These are phyloP conservation scores for Scorias spongiosa DNA, from an alignment of 2,329 filamentous ascomycete species.

Conservation along the genomic window DNA sequence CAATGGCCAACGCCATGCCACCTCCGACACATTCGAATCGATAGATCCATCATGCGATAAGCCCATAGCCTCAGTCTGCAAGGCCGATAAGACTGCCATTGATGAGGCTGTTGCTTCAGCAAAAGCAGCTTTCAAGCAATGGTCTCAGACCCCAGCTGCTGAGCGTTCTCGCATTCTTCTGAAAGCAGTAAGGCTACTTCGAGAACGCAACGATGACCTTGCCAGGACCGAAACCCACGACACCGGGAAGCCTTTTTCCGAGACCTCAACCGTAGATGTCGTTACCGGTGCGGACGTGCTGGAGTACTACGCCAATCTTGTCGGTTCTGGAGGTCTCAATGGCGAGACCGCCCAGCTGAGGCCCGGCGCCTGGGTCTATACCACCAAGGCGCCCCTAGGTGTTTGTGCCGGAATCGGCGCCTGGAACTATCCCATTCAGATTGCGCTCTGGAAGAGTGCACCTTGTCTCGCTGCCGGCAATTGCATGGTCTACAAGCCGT, in stretches of 20 bases:
- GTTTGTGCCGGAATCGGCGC: constrained; percentile 79
- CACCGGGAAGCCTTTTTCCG: constrained; percentile 72
- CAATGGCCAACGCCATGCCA: constrained; percentile 51
- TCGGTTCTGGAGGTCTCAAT: constrained; percentile 63
- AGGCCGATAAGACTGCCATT: constrained; percentile 44
- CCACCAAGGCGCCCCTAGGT: constrained; percentile 64
- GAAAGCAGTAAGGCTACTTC: constrained; percentile 57
- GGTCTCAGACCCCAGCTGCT: constrained; percentile 62
- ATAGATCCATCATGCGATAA: constrained; percentile 59
- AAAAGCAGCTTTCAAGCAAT: constrained; percentile 53
- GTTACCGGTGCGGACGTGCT: constrained; percentile 71
- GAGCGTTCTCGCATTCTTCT: constrained; percentile 65
- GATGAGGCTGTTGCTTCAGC: constrained; percentile 60
- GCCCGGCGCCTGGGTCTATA: constrained; percentile 67
- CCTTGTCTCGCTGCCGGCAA: constrained; percentile 76
- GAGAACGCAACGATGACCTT: constrained; percentile 63
- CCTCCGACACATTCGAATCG: constrained; percentile 48
- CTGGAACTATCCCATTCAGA: constrained; percentile 88
- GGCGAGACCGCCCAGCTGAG: constrained; percentile 64
- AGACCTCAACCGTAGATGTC: constrained; percentile 73
- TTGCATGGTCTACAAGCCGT: constrained; percentile 83
- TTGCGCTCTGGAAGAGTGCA: constrained; percentile 79
- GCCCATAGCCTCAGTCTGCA: constrained; percentile 50
- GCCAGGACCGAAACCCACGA: constrained; percentile 68
- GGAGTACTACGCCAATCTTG: constrained; percentile 71